These are phyloP conservation scores for Ceraceosorus guamensis DNA, from an alignment of 1,284 basidiomycete genomes.

Conservation along the genomic window DNA sequence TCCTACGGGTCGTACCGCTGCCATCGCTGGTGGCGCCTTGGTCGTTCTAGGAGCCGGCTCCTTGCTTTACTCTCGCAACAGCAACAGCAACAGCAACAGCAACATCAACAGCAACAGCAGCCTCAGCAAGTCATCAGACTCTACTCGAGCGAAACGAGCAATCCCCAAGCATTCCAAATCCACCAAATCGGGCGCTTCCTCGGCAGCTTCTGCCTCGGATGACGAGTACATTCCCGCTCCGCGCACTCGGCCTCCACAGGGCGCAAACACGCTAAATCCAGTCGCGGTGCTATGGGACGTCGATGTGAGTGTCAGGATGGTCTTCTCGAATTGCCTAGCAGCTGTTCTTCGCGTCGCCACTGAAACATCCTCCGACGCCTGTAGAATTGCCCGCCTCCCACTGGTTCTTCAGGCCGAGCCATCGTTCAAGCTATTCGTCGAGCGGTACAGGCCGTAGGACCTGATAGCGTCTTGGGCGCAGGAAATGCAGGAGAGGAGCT, in stretches of 20 bases:
- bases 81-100: not conserved
- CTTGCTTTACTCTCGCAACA: not conserved
- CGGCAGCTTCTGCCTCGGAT: no score
- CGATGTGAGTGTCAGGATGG: slow-evolving; percentile 10
- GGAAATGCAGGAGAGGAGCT: slow-evolving; percentile 1
- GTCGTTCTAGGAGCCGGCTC: not conserved
- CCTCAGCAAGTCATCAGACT: no score
- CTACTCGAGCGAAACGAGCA: no score
- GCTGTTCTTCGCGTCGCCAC: no score
- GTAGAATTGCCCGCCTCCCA: slow-evolving; percentile 32
- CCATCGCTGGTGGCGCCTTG: not conserved
- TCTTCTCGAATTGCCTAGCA: not conserved
- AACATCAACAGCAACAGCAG: not conserved
- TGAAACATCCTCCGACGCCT: not conserved
- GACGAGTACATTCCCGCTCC: no score
- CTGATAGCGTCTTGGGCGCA: not conserved
- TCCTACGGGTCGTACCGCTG: no score
- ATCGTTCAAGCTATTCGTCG: slow-evolving; percentile 28
- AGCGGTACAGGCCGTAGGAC: slow-evolving; percentile 21
- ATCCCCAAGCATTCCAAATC: no score
- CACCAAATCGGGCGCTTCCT: no score
- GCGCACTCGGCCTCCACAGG: no score
- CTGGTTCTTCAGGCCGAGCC: slow-evolving; percentile 31
- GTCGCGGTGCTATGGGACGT: slow-evolving; percentile 41
- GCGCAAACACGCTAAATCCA: slow-evolving; percentile 13